Base-by-base conservation (phyloP, 257 asterid species). In the Agastache rugosa region DNA sequence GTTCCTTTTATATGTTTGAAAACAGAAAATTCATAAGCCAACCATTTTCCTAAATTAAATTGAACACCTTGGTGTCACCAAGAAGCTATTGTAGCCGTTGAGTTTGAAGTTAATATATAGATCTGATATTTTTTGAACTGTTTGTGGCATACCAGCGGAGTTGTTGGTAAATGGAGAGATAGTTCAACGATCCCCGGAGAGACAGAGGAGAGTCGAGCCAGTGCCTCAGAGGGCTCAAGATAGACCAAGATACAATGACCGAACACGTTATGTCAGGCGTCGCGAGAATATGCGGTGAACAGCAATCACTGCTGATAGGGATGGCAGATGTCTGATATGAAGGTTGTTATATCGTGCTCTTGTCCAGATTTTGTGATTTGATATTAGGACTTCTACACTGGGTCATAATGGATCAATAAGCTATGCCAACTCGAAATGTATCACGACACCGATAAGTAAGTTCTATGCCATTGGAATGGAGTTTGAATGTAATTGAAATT, bases 121-220 rank as follows among this genome's bases (percentile, higher is more conserved):
- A 50, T 63, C 23, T 41, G 14, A 39, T 63, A 11, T 50, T 34
- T 34, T 39, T 22, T 58, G 3, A 23, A 68, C 25, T 68, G 48
- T 69, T 41, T 9, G 2, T 59, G 29, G 29, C n/a, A 9, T 34
- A 25, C 61, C 89, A 93, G 98, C 98, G 75, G 98, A 93, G 81
- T 84, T 93, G 76, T 87, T 78, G 31, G 97, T 93, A 29, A 89
- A 91, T 55, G 98, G 98, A 55, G 97, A 93, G 83, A 93, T 93
- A 41, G 98, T 93, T 31, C 95, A 88, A 65, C 86, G 98, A 63
- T 93, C 98, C 23, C 98, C 98, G 0, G 98, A 91, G 89, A 85
- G 98, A 74, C 97, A 93, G 66, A 89, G 92, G 89, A 88, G 98
- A 75, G 98, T 93, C 39, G 93, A 89, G 84, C 98, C 98, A 16